phyloP scores from a whole-genome alignment of 257 asterid species.

The Fraxinus excelsior region DNA sequence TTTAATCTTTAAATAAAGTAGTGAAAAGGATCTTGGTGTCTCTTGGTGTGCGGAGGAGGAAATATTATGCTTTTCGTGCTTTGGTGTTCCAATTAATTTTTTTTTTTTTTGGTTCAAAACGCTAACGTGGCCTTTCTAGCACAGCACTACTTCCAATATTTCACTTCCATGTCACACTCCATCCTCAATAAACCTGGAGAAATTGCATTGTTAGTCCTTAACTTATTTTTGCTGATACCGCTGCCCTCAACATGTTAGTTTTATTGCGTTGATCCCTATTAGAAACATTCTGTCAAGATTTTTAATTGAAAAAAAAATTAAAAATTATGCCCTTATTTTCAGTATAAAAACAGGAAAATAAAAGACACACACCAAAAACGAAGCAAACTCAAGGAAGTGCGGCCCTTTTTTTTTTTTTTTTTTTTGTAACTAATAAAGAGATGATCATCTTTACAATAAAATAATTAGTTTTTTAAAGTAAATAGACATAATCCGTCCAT shows the following conservation, averaged over 20 bases:
- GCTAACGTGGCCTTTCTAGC: constrained; percentile 46
- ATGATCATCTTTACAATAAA: not conserved
- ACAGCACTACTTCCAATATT: constrained; percentile 31
- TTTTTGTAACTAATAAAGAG: too few species aligned
- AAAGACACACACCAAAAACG: too few species aligned
- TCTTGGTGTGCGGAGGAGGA: constrained; percentile 7
- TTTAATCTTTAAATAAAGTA: not conserved
- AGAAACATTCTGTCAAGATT: too few species aligned
- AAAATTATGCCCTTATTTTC: too few species aligned
- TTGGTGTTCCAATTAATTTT: not conserved
- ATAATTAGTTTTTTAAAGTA: not conserved
- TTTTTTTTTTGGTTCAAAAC: not conserved
- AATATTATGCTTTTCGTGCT: not conserved
- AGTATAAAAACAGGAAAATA: too few species aligned
- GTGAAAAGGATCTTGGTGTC: constrained; percentile 26
- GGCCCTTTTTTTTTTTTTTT: too few species aligned
- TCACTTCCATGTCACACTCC: not conserved
- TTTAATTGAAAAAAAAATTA: too few species aligned
- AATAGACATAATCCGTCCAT: too few species aligned
- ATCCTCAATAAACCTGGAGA: not conserved
- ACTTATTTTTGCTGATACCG: not conserved
- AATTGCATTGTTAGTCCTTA: not conserved
- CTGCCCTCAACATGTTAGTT: not conserved
- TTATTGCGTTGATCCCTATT: too few species aligned
- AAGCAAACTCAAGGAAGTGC: too few species aligned